Conservation (phyloP, 176 grass and related monocot species). For the Chloris gayana region DNA sequence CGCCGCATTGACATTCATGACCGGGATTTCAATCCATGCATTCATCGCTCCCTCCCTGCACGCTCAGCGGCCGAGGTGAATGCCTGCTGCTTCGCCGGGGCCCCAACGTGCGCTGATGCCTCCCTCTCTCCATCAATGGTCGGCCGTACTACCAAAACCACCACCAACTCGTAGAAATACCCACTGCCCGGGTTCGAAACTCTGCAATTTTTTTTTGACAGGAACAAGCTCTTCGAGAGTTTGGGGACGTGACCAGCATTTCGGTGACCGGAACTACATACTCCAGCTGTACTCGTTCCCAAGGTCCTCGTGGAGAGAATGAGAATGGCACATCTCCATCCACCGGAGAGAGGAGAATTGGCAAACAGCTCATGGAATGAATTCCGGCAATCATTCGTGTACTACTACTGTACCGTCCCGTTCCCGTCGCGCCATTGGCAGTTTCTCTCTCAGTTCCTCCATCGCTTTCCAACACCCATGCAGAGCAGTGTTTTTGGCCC, state of each 20-base stretch:
- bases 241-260: too few relatives aligned
- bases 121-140: too few relatives aligned
- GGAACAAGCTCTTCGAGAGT: too few relatives aligned
- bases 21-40: too few relatives aligned
- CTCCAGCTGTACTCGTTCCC: neutral
- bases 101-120: neutral
- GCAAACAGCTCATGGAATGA: slow-evolving; percentile 8
- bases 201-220: too few relatives aligned
- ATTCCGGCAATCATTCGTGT: slow-evolving; percentile 9
- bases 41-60: neutral
- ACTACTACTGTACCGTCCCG: neutral
- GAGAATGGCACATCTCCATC: neutral
- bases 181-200: too few relatives aligned
- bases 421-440: neutral
- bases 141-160: too few relatives aligned
- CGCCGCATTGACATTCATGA: neutral
- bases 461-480: neutral
- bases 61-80: neutral
- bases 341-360: neutral
- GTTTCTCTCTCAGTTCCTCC: neutral
- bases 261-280: neutral
- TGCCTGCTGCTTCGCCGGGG: neutral
- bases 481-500: neutral
- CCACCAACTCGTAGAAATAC: too few relatives aligned
- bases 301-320: slow-evolving; percentile 1